Conservation (phyloP, 2,329 filamentous ascomycete genomes). For the Cytospora leucostoma region DNA sequence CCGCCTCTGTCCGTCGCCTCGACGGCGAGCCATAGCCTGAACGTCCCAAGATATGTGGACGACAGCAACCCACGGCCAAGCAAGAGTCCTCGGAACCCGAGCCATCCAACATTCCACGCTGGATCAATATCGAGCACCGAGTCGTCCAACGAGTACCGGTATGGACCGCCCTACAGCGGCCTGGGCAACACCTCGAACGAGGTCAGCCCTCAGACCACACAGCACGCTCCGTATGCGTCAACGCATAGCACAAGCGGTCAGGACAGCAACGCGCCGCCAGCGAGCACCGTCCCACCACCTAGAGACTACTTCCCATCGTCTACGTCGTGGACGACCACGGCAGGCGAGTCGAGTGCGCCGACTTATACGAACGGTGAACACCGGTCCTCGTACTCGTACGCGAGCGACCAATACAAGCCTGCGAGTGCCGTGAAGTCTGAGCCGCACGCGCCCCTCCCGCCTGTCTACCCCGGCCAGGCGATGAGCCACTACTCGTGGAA, state of each 20-base stretch:
- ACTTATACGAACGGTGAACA: conserved; percentile 50
- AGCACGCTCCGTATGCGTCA: conserved; percentile 29
- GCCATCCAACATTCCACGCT: conserved; percentile 56
- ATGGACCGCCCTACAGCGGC: conserved; percentile 46
- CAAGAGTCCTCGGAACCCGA: conserved; percentile 58
- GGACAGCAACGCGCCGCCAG: conserved; percentile 23
- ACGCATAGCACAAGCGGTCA: conserved; percentile 21
- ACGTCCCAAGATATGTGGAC: conserved; percentile 60
- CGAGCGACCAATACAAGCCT: conserved; percentile 52
- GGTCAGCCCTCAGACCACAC: conserved; percentile 40
- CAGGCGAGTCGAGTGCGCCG: conserved; percentile 46
- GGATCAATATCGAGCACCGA: conserved; percentile 52
- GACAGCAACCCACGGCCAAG: conserved; percentile 51
- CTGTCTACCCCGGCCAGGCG: conserved; percentile 43
- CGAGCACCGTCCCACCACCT: conserved; percentile 36
- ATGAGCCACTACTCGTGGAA: conserved; percentile 62
- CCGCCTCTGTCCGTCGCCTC: conserved; percentile 50
- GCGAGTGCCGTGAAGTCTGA: conserved; percentile 39
- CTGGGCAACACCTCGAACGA: conserved; percentile 38
- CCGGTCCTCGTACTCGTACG: conserved; percentile 44
- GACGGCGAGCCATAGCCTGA: conserved; percentile 49
- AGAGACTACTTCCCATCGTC: conserved; percentile 58
- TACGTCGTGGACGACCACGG: conserved; percentile 54
- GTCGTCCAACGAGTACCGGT: conserved; percentile 57
- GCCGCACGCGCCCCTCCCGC: conserved; percentile 42